phyloP scores from a whole-genome alignment of 2,329 filamentous ascomycete genomes.

The Alternaria viburni region DNA sequence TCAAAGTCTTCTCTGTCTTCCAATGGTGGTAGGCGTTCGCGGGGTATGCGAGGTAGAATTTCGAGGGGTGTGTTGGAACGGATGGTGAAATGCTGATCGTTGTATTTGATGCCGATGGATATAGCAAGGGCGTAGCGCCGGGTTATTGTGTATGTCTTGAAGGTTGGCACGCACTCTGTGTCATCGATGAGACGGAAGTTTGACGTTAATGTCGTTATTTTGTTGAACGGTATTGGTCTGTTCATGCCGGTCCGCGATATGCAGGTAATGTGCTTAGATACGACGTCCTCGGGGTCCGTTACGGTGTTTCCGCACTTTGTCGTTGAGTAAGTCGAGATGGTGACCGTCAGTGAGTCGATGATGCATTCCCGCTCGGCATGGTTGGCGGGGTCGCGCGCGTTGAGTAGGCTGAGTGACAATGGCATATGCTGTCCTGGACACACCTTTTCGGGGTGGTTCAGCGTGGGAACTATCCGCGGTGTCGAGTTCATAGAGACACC shows the following conservation, averaged over 20 bases:
- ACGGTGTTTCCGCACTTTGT: conserved; percentile 35
- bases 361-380: conserved; percentile 27
- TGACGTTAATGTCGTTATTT: conserved; percentile 26
- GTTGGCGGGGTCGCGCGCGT: conserved; percentile 27
- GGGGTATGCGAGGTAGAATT: conserved; percentile 37
- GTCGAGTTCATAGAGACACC: conserved; percentile 18
- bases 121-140: conserved; percentile 38
- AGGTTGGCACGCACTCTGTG: conserved; percentile 41
- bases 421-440: conserved; percentile 44
- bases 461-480: conserved; percentile 39
- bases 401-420: conserved; percentile 31
- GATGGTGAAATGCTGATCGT: conserved; percentile 34
- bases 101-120: conserved; percentile 35
- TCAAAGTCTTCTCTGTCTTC: conserved; percentile 36
- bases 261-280: conserved; percentile 41
- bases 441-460: conserved; percentile 36
- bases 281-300: conserved; percentile 36
- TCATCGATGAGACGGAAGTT: conserved; percentile 45
- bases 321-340: conserved; percentile 42
- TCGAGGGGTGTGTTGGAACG: conserved; percentile 35
- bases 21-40: conserved; percentile 7
- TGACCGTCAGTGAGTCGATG: conserved; percentile 37
- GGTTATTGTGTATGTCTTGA: conserved; percentile 44
- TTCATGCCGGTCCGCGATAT: conserved; percentile 36
- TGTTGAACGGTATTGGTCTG: conserved; percentile 26